Evolutionary conservation across 495 filamentous ascomycete genomes (phyloP).

Genomic region (Lindgomyces ingoldianus): DNA sequence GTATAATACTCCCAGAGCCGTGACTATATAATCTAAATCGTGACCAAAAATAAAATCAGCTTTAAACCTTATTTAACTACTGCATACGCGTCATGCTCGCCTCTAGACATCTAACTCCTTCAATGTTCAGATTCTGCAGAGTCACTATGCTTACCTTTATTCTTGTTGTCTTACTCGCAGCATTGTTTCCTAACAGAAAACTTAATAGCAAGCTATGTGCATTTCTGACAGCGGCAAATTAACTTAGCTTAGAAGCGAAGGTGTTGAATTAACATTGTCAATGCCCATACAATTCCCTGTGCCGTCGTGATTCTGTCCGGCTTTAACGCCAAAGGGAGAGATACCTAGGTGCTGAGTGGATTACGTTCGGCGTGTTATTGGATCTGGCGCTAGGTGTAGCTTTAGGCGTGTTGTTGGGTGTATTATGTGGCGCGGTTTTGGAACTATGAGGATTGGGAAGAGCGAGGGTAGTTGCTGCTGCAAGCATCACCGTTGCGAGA

Average conservation of each 20-base stretch:
- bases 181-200: slow-evolving; percentile 1
- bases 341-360: slow-evolving; percentile 6
- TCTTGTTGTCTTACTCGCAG: not conserved
- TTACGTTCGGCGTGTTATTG: not conserved
- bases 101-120: slow-evolving; percentile 13
- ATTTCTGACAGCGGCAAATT: not conserved
- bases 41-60: no score
- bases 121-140: slow-evolving; percentile 15
- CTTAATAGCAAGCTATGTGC: not conserved
- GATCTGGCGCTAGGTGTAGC: not conserved
- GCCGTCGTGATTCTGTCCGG: slow-evolving; percentile 9
- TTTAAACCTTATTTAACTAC: not conserved
- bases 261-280: not conserved
- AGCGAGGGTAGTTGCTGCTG: not conserved
- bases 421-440: not conserved
- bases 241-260: slow-evolving; percentile 7
- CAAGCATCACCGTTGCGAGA: not conserved
- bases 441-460: not conserved
- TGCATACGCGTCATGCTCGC: slow-evolving; percentile 9
- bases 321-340: slow-evolving; percentile 8
- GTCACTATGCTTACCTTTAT: slow-evolving; percentile 7
- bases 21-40: no score
- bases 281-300: slow-evolving; percentile 15
- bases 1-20: no score
- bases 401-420: not conserved